Evolutionary conservation across 441 rosid species (phyloP).

Genomic region (Flueggea neowawraea): DNA sequence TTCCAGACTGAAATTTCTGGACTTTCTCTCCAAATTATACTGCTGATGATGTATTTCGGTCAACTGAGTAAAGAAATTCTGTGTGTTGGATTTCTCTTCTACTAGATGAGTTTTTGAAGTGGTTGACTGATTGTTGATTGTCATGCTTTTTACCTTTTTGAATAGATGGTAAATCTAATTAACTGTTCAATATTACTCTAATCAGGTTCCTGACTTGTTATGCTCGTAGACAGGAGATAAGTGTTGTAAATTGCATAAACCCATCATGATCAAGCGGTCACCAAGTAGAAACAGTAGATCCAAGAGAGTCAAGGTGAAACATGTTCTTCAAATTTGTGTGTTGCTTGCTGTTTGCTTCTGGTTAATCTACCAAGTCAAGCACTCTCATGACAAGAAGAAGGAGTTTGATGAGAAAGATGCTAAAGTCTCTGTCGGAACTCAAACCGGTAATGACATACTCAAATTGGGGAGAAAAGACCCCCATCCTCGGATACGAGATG

Average conservation of each 20-base stretch:
- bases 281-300: conserved; percentile 70
- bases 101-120: too few relatives aligned
- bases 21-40: too few relatives aligned
- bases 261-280: conserved; percentile 61
- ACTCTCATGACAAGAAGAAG: conserved; percentile 76
- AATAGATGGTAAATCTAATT: too few relatives aligned
- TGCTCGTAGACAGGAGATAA: conserved; percentile 16
- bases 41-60: too few relatives aligned
- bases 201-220: conserved; percentile 2
- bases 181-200: too few relatives aligned
- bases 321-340: conserved; percentile 72
- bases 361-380: conserved; percentile 91
- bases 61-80: too few relatives aligned
- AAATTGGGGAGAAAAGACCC: conserved; percentile 61
- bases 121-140: too few relatives aligned
- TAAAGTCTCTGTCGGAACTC: conserved; percentile 21
- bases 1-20: too few relatives aligned
- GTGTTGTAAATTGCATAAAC: conserved; percentile 17
- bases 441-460: conserved; percentile 21
- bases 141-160: too few relatives aligned
- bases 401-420: conserved; percentile 54
- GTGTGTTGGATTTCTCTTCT: too few relatives aligned
- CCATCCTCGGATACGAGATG: conserved; percentile 34
- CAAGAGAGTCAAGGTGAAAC: conserved; percentile 60
- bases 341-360: conserved; percentile 83